phyloP scores from a whole-genome alignment of 257 asterid genomes.

The Perilla frutescens region DNA sequence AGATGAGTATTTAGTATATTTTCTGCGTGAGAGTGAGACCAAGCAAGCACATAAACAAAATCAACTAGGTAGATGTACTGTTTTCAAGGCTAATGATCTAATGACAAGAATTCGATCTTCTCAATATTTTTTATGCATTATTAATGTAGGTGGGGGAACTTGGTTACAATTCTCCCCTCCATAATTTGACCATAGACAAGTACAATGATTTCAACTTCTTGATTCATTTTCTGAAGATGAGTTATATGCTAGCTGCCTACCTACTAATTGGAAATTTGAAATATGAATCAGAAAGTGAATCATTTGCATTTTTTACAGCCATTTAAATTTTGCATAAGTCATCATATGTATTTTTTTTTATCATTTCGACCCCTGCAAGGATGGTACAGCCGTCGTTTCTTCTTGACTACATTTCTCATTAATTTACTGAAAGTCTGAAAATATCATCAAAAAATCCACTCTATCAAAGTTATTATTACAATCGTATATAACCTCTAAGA shows the following conservation, averaged over 20 bases:
- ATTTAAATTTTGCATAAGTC: constrained; percentile 28
- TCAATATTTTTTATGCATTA: neutral
- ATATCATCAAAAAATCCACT: constrained; percentile 27
- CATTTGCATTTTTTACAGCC: constrained; percentile 32
- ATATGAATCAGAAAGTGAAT: constrained; percentile 38
- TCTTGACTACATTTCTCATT: constrained; percentile 35
- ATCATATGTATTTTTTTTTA: constrained; percentile 41
- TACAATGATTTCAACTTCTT: constrained; percentile 40
- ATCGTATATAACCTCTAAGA: neutral
- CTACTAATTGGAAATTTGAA: constrained; percentile 39
- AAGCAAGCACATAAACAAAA: neutral
- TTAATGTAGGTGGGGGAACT: constrained; percentile 9
- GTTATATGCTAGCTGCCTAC: constrained; percentile 39
- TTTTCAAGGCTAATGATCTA: neutral
- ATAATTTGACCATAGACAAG: constrained; percentile 24
- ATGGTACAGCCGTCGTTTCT: constrained; percentile 53
- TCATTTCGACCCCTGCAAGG: constrained; percentile 43
- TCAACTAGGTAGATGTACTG: neutral
- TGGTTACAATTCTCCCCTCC: neutral
- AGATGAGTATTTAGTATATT: too few species aligned
- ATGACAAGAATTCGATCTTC: neutral
- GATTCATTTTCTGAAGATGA: constrained; percentile 37
- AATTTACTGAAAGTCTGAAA: constrained; percentile 25
- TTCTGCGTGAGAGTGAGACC: too few species aligned
- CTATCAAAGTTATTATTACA: constrained; percentile 10